Evolutionary conservation across 768 basidiomycete genomes (phyloP).

Genomic region (Cystofilobasidium macerans): DNA sequence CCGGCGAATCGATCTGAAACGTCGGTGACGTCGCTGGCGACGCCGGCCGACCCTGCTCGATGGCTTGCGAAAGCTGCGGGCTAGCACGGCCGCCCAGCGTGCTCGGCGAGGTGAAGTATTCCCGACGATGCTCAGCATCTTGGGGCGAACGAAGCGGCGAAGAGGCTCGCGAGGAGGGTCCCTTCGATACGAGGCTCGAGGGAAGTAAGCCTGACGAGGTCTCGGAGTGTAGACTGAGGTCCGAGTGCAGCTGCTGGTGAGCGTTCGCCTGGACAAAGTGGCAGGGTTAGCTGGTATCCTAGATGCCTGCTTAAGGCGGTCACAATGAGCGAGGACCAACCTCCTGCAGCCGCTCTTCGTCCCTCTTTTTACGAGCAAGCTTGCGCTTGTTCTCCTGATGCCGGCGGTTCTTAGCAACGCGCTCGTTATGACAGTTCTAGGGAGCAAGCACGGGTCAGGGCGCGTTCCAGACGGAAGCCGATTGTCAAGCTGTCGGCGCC

Average conservation of each 20-base stretch:
- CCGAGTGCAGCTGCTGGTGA: conserved; percentile 4
- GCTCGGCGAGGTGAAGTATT: conserved; percentile 5
- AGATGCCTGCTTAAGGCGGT: neutral
- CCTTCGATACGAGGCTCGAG: neutral
- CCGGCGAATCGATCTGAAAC: neutral
- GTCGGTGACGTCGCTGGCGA: neutral
- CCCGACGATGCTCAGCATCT: neutral
- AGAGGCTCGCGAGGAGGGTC: neutral
- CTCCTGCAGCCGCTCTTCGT: conserved; percentile 25
- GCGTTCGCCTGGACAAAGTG: conserved; percentile 1
- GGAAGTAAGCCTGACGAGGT: neutral
- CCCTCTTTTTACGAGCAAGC: conserved; percentile 40
- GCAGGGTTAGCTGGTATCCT: no score
- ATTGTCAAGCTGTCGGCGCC: conserved; percentile 20
- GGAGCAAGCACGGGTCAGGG: neutral
- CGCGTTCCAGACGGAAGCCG: no score
- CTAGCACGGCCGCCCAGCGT: neutral
- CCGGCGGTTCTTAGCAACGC: conserved; percentile 81
- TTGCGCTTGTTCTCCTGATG: conserved; percentile 76
- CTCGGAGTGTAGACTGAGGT: conserved; percentile 1
- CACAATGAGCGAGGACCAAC: neutral
- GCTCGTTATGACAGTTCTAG: conserved; percentile 91
- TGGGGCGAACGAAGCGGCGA: neutral
- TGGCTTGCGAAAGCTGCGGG: neutral
- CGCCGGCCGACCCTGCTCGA: no score